Evolutionary conservation across 164 flowering plant genomes (phyloP), one percentile per base, ranked within the genome.

Genomic region (Kalanchoe fedtschenkoi): DNA sequence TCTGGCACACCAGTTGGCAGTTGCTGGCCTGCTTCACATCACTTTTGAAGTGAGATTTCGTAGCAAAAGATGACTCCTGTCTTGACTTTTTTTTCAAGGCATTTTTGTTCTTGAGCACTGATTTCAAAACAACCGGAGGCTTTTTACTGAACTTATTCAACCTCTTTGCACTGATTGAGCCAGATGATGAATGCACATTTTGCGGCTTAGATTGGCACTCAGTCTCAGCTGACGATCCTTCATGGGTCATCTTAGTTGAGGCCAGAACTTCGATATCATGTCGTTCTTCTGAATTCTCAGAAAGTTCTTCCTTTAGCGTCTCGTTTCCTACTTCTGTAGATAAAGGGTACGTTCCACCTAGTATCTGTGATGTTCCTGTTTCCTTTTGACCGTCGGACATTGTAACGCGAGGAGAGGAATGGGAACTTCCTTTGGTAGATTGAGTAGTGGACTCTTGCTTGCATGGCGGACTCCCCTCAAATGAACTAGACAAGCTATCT

Each of bases 71-170:
- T 17, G 56, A 34, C 24, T 70, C 76, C 62, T 69, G 73, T 63
- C 77, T 81, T 41, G 37, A 37, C 68, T 87, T 84, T 77, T 75
- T 87, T 68, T 75, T 83, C n/a, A 41, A 53, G 71, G 69, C 57
- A 64, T 32, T 71, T 67, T 72, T 84, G 59, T 65, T 82, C 70
- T 75, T 75, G 62, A 70, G 51, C 34, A 62, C 69, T 16, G 77
- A 74, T 63, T 77, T 81, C 16, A 71, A 69, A 15, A 62, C 6
- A 32, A 65, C 70, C 30, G 75, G 67, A 44, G 67, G 72, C 43
- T 62, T 76, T 65, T 63, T 68, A 19, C 66, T 34, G 13, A 75
- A 57, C 65, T 78, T 81, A 64, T 42, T 62, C 15, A 56, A 62
- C 43, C 59, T 73, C 39, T 59, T 75, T 44, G 70, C 65, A 65